Base-by-base conservation (phyloP, 2,329 filamentous ascomycete species). In the Hymenoscyphus linearis region DNA sequence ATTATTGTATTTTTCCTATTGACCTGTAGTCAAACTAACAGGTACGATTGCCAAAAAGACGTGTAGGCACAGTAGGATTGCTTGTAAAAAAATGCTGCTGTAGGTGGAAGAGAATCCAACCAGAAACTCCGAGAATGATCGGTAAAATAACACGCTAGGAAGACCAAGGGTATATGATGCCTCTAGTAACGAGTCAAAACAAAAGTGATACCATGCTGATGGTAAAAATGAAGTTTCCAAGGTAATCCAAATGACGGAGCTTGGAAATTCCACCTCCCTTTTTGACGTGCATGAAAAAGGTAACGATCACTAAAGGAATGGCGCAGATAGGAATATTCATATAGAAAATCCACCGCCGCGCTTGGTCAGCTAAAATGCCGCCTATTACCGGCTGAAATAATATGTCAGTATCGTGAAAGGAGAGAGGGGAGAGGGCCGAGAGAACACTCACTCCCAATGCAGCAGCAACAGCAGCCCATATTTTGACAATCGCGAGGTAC, bases 401-500 rank as follows among this genome's bases (percentile, higher is more conserved):
- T 31, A 31, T 31, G 31, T 31, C 31, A 31, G 31, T 31, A 31
- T 31, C 10, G 31, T 31, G 10, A 31, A 31, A 31, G 31, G 10
- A 31, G 1, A 31, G 31, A 31, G 4, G 31, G 31, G 31, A 31
- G 10, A 9, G 31, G 2, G 31, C 31, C 10, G 6, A 7, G 31
- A 31, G 31, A 7, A 31, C 10, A 31, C 31, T 4, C 31, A 31
- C 26, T 5, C 69, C 62, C 14, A 55, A n/a, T 22, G 65, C 63
- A 35, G 65, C 61, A 18, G 67, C 67, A 56, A 71, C 62, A 22
- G 58, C 52, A 16, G 31, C 58, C 35, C 56, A 52, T 18, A 54
- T 22, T 72, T 64, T 25, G 71, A 74, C 55, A 76, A 68, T 13
- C 3, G 37, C 63, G 26, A 66, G 34, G 68, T 71, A 77, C 59